Evolutionary conservation across 2,329 filamentous ascomycete species (phyloP).

Genomic region (Aspergillus sp.): DNA sequence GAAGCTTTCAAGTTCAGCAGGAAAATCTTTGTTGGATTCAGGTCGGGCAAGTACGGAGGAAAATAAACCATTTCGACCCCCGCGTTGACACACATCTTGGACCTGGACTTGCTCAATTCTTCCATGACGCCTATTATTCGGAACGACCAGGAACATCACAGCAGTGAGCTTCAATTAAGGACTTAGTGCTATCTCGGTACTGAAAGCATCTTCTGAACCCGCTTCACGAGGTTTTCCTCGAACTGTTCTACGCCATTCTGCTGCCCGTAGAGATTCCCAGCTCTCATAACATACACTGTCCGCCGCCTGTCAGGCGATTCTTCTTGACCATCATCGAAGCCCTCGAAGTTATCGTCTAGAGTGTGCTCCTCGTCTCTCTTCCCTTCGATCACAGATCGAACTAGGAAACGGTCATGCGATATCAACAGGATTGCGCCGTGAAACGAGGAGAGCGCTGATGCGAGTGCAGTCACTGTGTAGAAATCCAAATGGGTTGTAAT

Average conservation of each 20-base stretch:
- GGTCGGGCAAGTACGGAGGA: no score
- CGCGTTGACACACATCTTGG: no score
- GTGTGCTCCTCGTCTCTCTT: constrained; percentile 35
- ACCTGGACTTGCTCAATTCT: no score
- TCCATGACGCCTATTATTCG: no score
- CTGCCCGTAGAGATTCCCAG: constrained; percentile 51
- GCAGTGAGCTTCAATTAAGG: no score
- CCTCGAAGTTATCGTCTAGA: constrained; percentile 40
- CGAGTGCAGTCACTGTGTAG: constrained; percentile 67
- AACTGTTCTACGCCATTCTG: constrained; percentile 59
- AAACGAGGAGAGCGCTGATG: constrained; percentile 60
- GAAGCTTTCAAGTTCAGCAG: no score
- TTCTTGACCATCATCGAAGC: constrained; percentile 42
- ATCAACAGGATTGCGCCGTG: constrained; percentile 70
- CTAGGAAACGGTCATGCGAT: constrained; percentile 76
- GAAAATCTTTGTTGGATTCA: no score
- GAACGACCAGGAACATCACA: no score
- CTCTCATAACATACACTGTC: constrained; percentile 55
- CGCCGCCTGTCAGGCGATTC: constrained; percentile 41
- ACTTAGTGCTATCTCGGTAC: background rate
- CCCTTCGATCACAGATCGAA: constrained; percentile 66
- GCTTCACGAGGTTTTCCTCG: constrained; percentile 56
- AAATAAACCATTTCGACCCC: no score
- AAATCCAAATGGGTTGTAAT: constrained; percentile 81
- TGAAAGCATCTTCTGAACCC: constrained; percentile 43